Percentiles rank a stretch among this genome's conserved stretches.
These are phyloP conservation scores for Fusarium acutatum DNA, from an alignment of 2,329 filamentous ascomycete genomes.

Conservation along the genomic window DNA sequence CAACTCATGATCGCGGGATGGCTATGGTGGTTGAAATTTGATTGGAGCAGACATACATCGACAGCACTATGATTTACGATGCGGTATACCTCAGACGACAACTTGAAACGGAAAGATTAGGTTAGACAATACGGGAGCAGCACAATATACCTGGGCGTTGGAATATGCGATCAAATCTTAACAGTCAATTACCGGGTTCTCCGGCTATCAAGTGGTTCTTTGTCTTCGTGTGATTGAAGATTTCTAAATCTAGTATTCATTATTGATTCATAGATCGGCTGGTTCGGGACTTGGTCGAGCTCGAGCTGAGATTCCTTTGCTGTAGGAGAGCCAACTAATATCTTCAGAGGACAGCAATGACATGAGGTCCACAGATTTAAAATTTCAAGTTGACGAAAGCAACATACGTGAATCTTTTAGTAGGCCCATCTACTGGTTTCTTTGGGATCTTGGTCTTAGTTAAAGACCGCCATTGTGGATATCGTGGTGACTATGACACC, in stretches of 20 bases:
- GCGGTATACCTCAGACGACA: slow-evolving; percentile 24
- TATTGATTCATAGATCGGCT: neutral
- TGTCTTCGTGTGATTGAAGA: neutral
- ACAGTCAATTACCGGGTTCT: neutral
- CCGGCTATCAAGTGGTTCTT: neutral
- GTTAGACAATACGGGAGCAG: slow-evolving; percentile 21
- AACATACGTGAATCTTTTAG: neutral
- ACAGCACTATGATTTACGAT: slow-evolving; percentile 39
- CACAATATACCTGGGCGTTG: slow-evolving; percentile 25
- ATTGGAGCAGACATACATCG: slow-evolving; percentile 8
- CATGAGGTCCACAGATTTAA: neutral
- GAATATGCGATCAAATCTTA: neutral
- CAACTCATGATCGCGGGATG: slow-evolving; percentile 61
- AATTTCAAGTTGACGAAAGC: neutral
- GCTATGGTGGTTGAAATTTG: neutral
- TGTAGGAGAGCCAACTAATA: neutral
- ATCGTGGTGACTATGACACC: neutral
- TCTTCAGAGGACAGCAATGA: neutral
- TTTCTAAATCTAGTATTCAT: neutral
- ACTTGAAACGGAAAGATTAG: slow-evolving; percentile 7
- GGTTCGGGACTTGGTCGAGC: neutral
- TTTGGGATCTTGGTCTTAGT: neutral
- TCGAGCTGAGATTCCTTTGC: neutral
- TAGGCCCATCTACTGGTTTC: neutral
- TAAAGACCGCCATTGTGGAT: neutral